Base-by-base conservation (phyloP, 306 rosid genomes). In the Trichosanthes truncata region DNA sequence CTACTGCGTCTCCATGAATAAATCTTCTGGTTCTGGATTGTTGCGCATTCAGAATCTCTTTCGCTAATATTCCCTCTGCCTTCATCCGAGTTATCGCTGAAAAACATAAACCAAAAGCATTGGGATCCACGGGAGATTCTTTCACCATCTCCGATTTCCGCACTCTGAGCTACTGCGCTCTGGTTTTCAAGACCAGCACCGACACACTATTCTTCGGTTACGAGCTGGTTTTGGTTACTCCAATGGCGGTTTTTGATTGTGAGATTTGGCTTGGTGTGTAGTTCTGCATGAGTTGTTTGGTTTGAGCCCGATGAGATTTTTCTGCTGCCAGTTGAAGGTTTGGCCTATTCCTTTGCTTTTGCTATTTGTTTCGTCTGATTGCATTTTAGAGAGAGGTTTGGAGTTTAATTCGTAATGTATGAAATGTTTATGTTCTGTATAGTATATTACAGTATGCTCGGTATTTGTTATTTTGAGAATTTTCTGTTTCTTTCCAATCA, bases 181-280 rank as follows among this genome's bases (percentile, higher is more conserved):
- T 29, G 43, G 6, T 9, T 63, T 17, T 17, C 29, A 3, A 56
- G 25, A 10, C 62, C 4, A 1, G 18, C 93, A 93, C 97, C 91
- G 96, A 93, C 98, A 87, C 87, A 21, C 65, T 4, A 80, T 82
- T 21, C 87, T 83, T 71, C 83, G 4, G 76, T 87, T 74, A 75
- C 76, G 77, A 81, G 82, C 65, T 78, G 74, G 38, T 60, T 13
- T 9, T 45, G 35, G 9, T 80, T 77, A 63, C 76, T 33, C 79
- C 67, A n/a, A 53, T 80, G 82, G 52, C 89, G 49, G 65, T 61
- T 83, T 38, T 40, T 29, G 61, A 73, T 68, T 33, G 3, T 20
- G 4, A 25, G 76, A 69, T 41, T 52, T 55, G 11, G 9, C n/a
- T 48, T 74, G 9, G 79, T 36, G 79, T 84, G 26, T 80, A 61